Evolutionary conservation across 1,139 yeast species (phyloP), one percentile per base, ranked within the genome.

Genomic region (Cylindricascospora bacillispora): DNA sequence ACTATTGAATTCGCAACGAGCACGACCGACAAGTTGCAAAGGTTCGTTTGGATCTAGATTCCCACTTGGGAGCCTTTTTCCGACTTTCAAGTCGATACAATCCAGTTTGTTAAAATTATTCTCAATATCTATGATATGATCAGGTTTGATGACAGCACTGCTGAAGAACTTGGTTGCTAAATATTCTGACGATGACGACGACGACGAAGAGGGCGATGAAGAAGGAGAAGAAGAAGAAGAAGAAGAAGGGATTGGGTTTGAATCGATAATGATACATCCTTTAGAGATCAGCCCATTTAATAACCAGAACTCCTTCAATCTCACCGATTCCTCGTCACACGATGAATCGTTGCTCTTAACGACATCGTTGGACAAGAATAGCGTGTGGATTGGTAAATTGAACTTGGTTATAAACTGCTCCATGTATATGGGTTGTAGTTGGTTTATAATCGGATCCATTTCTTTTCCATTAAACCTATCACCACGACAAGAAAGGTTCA

Each of bases 51-150:
- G 44, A 24, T 61, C 62, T 35, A 58, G 52, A 2, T 48, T 41
- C 14, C 68, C 63, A 24, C 50, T 36, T n/a, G 43, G 30, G 16
- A 45, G 39, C 32, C 57, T 52, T 11, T 64, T 57, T 14, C 80
- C 65, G 24, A 75, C 63, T 52, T 67, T 62, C 39, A 86, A 59
- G 6, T 78, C 68, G 3, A 86, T 93, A 56, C 95, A 83, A 49
- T 86, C 95, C 40, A 79, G 69, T 40, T 80, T 93, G 43, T 83
- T 93, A 63, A 86, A 86, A 5, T 52, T 53, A 0, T 95, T 97
- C 34, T 67, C 68, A 2, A 81, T 82, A 2, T 62, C 71, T 4
- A 80, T 60, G 12, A 86, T 71, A 2, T 95, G 97, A 2, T 78
- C 21, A 10, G 21, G 21, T 18, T 95, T 3, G 97, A 95, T 29